These are phyloP conservation scores for Mayamaea pseudoterrestris DNA, from an alignment of 108 stramenopile species.

Conservation along the genomic window DNA sequence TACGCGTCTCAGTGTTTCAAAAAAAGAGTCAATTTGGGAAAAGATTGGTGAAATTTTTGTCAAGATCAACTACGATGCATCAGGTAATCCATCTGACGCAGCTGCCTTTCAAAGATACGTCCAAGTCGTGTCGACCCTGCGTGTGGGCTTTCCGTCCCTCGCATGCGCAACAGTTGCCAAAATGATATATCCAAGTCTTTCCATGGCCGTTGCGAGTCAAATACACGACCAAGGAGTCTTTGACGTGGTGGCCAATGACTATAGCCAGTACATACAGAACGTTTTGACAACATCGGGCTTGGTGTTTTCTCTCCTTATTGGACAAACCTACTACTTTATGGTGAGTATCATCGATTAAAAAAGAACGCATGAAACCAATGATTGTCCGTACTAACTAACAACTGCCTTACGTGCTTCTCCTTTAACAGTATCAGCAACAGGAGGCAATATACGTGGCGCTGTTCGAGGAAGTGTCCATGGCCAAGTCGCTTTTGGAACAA, in stretches of 20 bases:
- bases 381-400: background rate
- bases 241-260: conserved; percentile 62
- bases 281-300: conserved; percentile 65
- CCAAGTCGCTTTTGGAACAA: conserved; percentile 80
- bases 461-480: conserved; percentile 83
- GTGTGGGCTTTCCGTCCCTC: conserved; percentile 56
- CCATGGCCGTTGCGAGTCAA: conserved; percentile 32
- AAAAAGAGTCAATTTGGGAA: no score
- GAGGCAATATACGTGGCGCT: conserved; percentile 64
- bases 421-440: conserved; percentile 57
- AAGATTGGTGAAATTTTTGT: no score
- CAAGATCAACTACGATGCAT: no score
- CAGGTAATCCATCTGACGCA: no score
- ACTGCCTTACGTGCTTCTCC: background rate
- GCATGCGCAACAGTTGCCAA: conserved; percentile 32
- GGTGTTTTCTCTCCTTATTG: conserved; percentile 65
- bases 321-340: conserved; percentile 27
- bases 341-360: background rate
- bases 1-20: no score
- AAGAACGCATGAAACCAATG: background rate
- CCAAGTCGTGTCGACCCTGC: conserved; percentile 35
- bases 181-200: conserved; percentile 40
- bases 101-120: background rate
- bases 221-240: conserved; percentile 66
- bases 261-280: conserved; percentile 82